Evolutionary conservation across 495 filamentous ascomycete species (phyloP), one percentile per base, ranked within the genome.

Genomic region (Penicillium flavigenum): DNA sequence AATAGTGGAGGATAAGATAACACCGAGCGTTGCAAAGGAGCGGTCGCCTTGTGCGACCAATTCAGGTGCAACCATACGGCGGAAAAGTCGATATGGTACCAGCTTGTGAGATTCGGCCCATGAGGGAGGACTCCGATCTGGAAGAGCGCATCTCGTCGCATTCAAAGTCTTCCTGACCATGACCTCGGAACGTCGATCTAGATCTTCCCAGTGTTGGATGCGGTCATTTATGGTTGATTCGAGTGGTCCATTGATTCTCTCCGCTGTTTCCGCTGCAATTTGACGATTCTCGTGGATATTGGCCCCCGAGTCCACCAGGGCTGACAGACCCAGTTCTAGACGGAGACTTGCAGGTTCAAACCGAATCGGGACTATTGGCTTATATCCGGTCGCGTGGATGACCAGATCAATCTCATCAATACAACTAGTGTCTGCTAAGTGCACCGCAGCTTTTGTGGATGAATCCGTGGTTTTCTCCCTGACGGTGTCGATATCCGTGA

Each of bases 281-380:
- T 43, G 31, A 17, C 7, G 2, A 38, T 19, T 36, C 12, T 41
- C 46, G 10, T 0, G n/a, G 9, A 27, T 29, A 8, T 26, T 7
- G 14, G 0, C 4, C 6, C 6, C 31, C 0, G 12, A 20, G 19
- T 39, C n/a, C 1, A 62, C 36, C 24, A 61, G 19, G 4, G 58
- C 56, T 0, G 60, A 60, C 34, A 70, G 29, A 12, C 65, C 61
- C 49, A 73, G 61, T 9, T 16, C 47, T 11, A 56, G 49, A 31
- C 68, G 67, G 24, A 72, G 49, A 34, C 22, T 59, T 0, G 68
- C 69, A 17, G 72, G 79, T 26, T 67, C 47, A 31, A 75, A 76
- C 4, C 86, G 72, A 11, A 82, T 76, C 0, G 89, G 88, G 55
- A 86, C 24, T 82, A 71, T 59, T 84, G 87, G 60, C 83, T 83